Conservation (phyloP, 805 yeast genomes). For the Saturnispora silvae region DNA sequence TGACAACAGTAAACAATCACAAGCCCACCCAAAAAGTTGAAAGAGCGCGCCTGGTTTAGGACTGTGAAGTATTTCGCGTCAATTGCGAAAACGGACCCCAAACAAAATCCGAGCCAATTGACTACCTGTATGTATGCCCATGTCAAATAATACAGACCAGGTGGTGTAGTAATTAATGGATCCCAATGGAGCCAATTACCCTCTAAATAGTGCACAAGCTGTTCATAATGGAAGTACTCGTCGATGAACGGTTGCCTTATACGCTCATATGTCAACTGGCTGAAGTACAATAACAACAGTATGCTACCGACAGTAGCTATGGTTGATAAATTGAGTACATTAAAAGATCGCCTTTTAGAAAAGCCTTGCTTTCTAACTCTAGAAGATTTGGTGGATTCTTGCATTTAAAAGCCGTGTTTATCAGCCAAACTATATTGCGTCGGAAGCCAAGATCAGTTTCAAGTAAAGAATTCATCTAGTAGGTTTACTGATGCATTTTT, state of each 20-base stretch:
- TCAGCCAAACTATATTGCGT: too few relatives aligned
- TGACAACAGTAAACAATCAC: constrained; percentile 25
- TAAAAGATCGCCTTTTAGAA: too few relatives aligned
- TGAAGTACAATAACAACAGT: constrained; percentile 14
- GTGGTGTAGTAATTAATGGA: constrained; percentile 91
- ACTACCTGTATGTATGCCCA: constrained; percentile 28
- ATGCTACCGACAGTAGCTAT: too few relatives aligned
- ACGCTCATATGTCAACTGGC: constrained; percentile 12
- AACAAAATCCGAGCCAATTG: constrained; percentile 17
- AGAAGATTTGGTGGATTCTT: too few relatives aligned
- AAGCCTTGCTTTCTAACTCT: too few relatives aligned
- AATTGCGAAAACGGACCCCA: too few relatives aligned
- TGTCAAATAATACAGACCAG: constrained; percentile 64
- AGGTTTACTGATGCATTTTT: too few relatives aligned
- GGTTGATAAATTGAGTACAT: too few relatives aligned
- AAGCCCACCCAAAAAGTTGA: constrained; percentile 61
- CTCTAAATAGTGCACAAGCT: constrained; percentile 55
- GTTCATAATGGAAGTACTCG: constrained; percentile 79
- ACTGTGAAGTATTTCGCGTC: too few relatives aligned
- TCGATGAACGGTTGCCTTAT: constrained; percentile 40
- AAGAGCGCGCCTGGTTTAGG: constrained; percentile 35
- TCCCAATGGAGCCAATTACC: constrained; percentile 69
- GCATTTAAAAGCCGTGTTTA: too few relatives aligned
- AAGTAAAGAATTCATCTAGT: too few relatives aligned
- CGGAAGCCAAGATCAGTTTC: too few relatives aligned